Percentiles rank a stretch among this genome's conserved stretches.
phyloP scores from a whole-genome alignment of 1,284 basidiomycete species.

The Rhizoctonia solani region DNA sequence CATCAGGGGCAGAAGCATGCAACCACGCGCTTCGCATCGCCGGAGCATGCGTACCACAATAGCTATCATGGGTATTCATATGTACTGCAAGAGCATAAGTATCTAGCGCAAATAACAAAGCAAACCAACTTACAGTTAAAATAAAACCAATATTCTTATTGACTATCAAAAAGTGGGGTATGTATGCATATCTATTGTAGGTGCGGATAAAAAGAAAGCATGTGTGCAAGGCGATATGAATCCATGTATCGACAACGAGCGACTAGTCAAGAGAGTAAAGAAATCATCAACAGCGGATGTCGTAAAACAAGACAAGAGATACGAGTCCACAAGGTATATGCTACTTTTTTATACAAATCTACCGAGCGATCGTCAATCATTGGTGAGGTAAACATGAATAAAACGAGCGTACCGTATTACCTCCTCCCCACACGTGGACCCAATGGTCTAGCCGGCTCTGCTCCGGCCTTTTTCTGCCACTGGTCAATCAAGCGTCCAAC shows the following conservation, averaged over 20 bases:
- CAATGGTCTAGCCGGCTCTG: constrained; percentile 44
- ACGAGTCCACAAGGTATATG: not conserved
- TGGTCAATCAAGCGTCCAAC: constrained; percentile 80
- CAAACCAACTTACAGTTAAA: not conserved
- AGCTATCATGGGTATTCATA: not conserved
- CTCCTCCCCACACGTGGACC: constrained; percentile 27
- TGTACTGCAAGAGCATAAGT: too few species aligned
- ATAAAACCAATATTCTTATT: not conserved
- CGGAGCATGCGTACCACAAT: not conserved
- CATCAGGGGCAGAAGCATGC: too few species aligned
- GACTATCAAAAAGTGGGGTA: not conserved
- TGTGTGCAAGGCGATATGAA: not conserved
- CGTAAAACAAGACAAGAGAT: constrained; percentile 21
- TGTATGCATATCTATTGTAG: constrained; percentile 49
- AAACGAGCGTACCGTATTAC: not conserved
- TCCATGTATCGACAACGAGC: constrained; percentile 28
- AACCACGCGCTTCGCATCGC: not conserved
- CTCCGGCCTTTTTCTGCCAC: constrained; percentile 79
- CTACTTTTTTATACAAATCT: not conserved
- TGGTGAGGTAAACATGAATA: not conserved
- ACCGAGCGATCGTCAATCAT: not conserved
- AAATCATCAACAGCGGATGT: not conserved
- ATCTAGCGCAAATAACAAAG: too few species aligned
- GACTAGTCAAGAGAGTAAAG: constrained; percentile 14
- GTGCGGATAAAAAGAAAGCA: constrained; percentile 7